Evolutionary conservation across 495 filamentous ascomycete genomes (phyloP).

Genomic region (Cladorrhinum samala): DNA sequence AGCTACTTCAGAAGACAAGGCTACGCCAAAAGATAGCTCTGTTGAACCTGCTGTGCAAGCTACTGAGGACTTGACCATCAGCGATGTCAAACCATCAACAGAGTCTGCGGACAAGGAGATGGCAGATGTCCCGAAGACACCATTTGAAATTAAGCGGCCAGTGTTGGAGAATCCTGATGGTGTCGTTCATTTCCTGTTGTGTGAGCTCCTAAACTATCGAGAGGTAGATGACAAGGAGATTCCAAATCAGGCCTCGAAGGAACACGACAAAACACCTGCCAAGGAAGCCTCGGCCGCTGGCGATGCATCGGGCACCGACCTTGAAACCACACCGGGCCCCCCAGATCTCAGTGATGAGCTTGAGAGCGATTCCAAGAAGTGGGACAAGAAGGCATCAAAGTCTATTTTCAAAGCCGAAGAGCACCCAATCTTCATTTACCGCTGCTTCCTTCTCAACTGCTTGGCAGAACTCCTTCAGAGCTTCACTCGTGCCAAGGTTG

Average conservation of each 20-base stretch:
- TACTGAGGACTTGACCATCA: constrained; percentile 48
- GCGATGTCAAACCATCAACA: constrained; percentile 48
- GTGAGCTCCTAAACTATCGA: constrained; percentile 83
- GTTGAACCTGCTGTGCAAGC: constrained; percentile 43
- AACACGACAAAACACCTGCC: constrained; percentile 21
- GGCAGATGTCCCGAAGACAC: constrained; percentile 53
- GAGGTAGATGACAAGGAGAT: constrained; percentile 80
- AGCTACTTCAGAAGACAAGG: constrained; percentile 27
- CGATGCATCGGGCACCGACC: constrained; percentile 12
- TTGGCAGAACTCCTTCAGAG: constrained; percentile 87
- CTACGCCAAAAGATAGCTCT: constrained; percentile 32
- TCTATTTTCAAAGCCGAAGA: constrained; percentile 81
- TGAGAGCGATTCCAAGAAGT: constrained; percentile 28
- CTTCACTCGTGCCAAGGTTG: constrained; percentile 91
- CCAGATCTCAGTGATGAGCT: constrained; percentile 15
- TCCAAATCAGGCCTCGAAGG: constrained; percentile 38
- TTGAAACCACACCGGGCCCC: constrained; percentile 20
- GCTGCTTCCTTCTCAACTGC: constrained; percentile 91
- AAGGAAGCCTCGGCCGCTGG: constrained; percentile 22
- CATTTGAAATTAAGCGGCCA: constrained; percentile 68
- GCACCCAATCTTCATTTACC: constrained; percentile 92
- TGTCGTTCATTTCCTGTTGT: constrained; percentile 93
- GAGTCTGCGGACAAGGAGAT: constrained; percentile 49
- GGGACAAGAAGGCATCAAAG: constrained; percentile 66
- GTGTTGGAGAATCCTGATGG: constrained; percentile 90